These are phyloP conservation scores for Emergomyces orientalis DNA, from an alignment of 2,329 filamentous ascomycete genomes.

Conservation along the genomic window DNA sequence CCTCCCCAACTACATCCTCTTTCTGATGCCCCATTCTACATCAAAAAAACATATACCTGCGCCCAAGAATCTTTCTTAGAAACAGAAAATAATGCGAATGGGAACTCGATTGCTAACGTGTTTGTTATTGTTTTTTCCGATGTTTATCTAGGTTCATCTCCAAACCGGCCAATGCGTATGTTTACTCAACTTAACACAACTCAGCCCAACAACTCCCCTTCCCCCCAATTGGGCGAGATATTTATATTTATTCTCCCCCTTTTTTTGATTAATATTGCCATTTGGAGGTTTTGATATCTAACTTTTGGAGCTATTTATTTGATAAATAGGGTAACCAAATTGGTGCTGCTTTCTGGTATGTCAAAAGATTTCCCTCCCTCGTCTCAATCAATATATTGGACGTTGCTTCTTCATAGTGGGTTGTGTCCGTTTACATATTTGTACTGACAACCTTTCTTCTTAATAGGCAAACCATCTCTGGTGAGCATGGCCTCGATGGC, in stretches of 20 bases:
- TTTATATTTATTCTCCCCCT: background rate
- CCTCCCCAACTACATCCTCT: background rate
- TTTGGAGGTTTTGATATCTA: constrained; percentile 23
- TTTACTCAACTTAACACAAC: constrained; percentile 22
- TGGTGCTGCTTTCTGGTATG: constrained; percentile 97
- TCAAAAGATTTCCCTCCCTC: constrained; percentile 19
- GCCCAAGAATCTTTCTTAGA: constrained; percentile 19
- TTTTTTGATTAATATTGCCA: background rate
- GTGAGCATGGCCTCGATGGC: constrained; percentile 94
- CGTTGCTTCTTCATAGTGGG: background rate
- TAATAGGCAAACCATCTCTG: constrained; percentile 66
- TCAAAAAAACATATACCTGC: background rate
- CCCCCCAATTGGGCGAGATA: constrained; percentile 4
- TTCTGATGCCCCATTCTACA: background rate
- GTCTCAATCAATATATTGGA: background rate
- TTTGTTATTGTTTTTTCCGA: constrained; percentile 29
- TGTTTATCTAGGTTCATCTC: constrained; percentile 73
- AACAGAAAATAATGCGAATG: constrained; percentile 5
- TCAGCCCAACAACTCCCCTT: background rate
- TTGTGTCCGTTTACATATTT: constrained; percentile 10
- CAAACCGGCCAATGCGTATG: constrained; percentile 99
- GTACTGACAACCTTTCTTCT: constrained; percentile 31
- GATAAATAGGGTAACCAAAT: constrained; percentile 94
- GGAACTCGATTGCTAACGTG: constrained; percentile 10
- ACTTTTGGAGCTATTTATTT: constrained; percentile 18